Percentiles rank a stretch among this genome's conserved stretches.
These are phyloP conservation scores for Rhodocollybia butyracea DNA, from an alignment of 768 basidiomycete genomes.

Conservation along the genomic window DNA sequence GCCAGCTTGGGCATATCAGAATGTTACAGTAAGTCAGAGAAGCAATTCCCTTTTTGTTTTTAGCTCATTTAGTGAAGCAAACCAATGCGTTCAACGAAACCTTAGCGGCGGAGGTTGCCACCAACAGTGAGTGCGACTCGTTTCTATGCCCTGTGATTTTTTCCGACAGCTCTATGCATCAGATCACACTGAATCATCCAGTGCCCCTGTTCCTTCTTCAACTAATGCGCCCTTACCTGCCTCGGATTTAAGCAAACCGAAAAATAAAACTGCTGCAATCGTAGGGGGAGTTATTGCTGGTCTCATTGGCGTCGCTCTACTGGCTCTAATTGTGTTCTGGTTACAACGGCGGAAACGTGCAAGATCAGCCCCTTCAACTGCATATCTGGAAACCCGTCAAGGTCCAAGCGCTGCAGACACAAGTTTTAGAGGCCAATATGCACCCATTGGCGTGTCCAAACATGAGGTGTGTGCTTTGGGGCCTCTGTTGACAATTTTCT, in stretches of 20 bases:
- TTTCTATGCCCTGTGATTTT: neutral
- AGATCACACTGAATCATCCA: constrained; percentile 5
- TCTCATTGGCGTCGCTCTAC: neutral
- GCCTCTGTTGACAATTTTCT: neutral
- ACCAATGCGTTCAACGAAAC: constrained; percentile 2
- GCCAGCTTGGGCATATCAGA: constrained; percentile 6
- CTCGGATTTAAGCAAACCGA: neutral
- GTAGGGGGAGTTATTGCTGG: constrained; percentile 5
- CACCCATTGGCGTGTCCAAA: neutral
- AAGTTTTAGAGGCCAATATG: neutral
- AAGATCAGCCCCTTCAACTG: neutral
- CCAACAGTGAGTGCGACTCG: neutral
- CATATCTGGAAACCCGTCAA: neutral
- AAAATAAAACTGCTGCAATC: neutral
- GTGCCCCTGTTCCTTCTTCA: neutral
- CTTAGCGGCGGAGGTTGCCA: neutral
- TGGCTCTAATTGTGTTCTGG: neutral
- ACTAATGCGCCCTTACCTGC: neutral
- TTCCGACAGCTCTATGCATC: neutral
- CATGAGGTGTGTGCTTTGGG: neutral
- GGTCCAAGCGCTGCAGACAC: neutral
- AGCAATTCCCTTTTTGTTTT: neutral
- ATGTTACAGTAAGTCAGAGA: neutral
- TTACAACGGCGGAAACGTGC: neutral
- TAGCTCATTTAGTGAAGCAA: neutral